These are phyloP conservation scores for Penstemon eatonii DNA, from an alignment of 257 asterid genomes.

Conservation along the genomic window DNA sequence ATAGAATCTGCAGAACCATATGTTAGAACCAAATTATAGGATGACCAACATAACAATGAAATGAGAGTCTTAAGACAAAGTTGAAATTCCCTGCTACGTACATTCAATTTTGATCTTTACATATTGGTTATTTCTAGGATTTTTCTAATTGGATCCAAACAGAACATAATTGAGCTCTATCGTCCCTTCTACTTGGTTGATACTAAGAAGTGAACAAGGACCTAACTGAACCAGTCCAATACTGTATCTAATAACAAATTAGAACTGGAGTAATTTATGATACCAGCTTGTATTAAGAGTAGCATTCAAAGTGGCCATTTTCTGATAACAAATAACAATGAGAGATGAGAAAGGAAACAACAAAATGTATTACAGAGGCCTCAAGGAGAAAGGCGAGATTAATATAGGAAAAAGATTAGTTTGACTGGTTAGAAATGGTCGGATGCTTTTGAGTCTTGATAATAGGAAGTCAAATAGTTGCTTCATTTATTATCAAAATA, in stretches of 20 bases:
- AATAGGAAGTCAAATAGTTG: neutral
- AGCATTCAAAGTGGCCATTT: neutral
- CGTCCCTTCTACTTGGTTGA: neutral
- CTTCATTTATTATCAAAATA: neutral
- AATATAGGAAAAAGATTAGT: neutral
- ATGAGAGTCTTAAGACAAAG: neutral
- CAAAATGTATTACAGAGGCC: neutral
- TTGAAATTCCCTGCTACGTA: neutral
- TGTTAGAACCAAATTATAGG: too few species aligned
- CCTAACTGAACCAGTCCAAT: neutral
- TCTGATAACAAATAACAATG: neutral
- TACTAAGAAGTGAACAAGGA: neutral
- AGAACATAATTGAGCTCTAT: neutral
- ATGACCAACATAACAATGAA: neutral
- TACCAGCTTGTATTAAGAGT: neutral
- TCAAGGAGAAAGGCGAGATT: slow-evolving; percentile 4
- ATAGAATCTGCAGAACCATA: slow-evolving; percentile 44
- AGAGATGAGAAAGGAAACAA: neutral
- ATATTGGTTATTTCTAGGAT: neutral
- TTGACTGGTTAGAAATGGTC: neutral
- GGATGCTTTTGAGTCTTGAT: neutral
- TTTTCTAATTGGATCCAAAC: neutral
- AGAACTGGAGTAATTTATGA: neutral
- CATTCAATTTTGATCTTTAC: neutral
- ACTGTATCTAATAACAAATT: neutral